Conservation (phyloP, 2,329 filamentous ascomycete genomes). For the Cercospora nicotianae region DNA sequence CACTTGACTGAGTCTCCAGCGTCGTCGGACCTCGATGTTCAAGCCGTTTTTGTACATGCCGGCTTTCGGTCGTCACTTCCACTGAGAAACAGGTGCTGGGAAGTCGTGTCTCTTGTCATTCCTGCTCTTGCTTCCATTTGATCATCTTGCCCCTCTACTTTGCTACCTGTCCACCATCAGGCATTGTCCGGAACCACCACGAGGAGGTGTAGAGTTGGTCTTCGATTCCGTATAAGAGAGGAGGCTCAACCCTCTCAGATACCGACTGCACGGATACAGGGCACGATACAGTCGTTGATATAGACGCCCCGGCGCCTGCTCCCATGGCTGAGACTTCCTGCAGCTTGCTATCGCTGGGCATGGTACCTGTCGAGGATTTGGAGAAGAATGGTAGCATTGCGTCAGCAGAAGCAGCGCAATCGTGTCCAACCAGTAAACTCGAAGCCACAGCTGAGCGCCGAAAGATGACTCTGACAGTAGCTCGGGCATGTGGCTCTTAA, state of each 20-base stretch:
- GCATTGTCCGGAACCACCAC: not conserved
- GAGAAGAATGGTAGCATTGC: not conserved
- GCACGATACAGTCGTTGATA: not conserved
- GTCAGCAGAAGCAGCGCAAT: not conserved
- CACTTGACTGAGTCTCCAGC: not conserved
- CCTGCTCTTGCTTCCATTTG: not conserved
- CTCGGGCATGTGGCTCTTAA: no score
- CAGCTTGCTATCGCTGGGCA: not conserved
- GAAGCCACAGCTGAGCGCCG: not conserved
- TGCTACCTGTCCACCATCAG: not conserved
- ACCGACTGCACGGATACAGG: not conserved
- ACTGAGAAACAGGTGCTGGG: not conserved
- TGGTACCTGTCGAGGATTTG: not conserved
- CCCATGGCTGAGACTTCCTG: not conserved
- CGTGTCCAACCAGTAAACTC: not conserved
- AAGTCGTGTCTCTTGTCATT: not conserved
- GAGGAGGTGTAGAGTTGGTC: not conserved
- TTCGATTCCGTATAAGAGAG: not conserved
- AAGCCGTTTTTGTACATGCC: not conserved
- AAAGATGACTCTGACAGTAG: not conserved
- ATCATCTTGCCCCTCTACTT: not conserved
- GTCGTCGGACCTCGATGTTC: not conserved
- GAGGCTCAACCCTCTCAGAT: not conserved
- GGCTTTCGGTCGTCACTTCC: not conserved
- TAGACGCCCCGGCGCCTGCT: not conserved